A percentile compares a stretch with the other conserved stretches of the same genome.
phyloP scores from a whole-genome alignment of 768 basidiomycete species.

The Strobilomyces echinocephalus region DNA sequence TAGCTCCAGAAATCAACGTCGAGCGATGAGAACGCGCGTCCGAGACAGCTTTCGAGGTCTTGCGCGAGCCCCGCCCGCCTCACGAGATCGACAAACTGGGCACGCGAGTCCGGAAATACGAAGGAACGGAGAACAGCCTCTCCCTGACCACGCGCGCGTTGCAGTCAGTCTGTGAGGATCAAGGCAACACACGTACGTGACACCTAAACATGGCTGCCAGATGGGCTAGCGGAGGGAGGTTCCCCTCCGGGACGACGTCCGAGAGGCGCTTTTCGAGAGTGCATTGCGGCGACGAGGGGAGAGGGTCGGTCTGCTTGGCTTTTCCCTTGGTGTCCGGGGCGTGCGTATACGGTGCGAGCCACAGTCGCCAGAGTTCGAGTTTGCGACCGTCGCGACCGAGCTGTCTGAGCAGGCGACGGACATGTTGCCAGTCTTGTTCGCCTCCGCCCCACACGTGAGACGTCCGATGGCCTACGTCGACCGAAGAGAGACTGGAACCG shows the following conservation, averaged over 20 bases:
- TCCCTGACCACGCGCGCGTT: slow-evolving; percentile 38
- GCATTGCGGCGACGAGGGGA: slow-evolving; percentile 3
- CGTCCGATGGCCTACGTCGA: slow-evolving; percentile 16
- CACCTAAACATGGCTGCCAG: slow-evolving; percentile 49
- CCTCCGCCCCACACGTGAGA: slow-evolving; percentile 54
- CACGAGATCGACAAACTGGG: slow-evolving; percentile 56
- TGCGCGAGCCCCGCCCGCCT: slow-evolving; percentile 40
- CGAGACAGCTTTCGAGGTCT: slow-evolving; percentile 22
- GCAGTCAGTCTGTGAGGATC: slow-evolving; percentile 1
- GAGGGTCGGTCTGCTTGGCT: slow-evolving; percentile 40
- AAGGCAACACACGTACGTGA: slow-evolving; percentile 48
- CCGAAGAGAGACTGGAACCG: slow-evolving; percentile 15
- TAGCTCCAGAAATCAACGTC: slow-evolving; percentile 73
- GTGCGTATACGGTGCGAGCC: slow-evolving; percentile 48
- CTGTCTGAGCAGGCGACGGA: slow-evolving; percentile 46
- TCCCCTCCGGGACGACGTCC: slow-evolving; percentile 7
- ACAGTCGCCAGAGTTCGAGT: slow-evolving; percentile 69
- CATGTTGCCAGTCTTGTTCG: slow-evolving; percentile 58
- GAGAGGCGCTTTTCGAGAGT: slow-evolving; percentile 8
- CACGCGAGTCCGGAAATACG: slow-evolving; percentile 73
- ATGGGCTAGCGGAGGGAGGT: slow-evolving; percentile 35
- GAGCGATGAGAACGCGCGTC: slow-evolving; percentile 28
- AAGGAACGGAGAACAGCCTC: slow-evolving; percentile 53
- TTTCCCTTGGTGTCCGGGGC: slow-evolving; percentile 30
- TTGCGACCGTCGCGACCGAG: slow-evolving; percentile 66